A percentile compares a stretch with the other conserved stretches of the same genome.
Conservation (phyloP, 257 asterid species). For the Ophiorrhiza pumila region DNA sequence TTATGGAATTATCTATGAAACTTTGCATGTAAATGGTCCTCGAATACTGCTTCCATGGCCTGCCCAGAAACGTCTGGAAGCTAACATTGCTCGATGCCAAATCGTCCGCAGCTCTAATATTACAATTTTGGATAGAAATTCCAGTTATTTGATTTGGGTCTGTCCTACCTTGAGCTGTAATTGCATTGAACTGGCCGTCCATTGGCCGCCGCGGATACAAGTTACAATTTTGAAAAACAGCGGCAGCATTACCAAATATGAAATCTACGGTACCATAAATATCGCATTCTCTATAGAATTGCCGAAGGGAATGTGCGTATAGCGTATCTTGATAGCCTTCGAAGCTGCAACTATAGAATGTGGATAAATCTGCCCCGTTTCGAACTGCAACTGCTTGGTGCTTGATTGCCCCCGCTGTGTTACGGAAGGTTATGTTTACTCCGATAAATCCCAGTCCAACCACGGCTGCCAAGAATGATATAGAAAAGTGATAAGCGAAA, state of each 20-base stretch:
- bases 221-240: conserved; percentile 58
- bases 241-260: conserved; percentile 79
- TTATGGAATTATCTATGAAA: conserved; percentile 33
- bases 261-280: conserved; percentile 81
- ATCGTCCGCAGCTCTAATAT: conserved; percentile 46
- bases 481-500: neutral
- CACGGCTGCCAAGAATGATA: conserved; percentile 40
- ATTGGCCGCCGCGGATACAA: conserved; percentile 59
- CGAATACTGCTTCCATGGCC: conserved; percentile 81
- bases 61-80: conserved; percentile 50
- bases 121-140: conserved; percentile 57
- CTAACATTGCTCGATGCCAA: conserved; percentile 27
- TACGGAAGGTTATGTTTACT: conserved; percentile 51
- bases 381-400: conserved; percentile 84
- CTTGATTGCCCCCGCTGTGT: conserved; percentile 77
- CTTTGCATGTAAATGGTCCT: conserved; percentile 57
- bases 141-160: conserved; percentile 86
- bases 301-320: conserved; percentile 68
- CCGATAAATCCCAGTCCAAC: conserved; percentile 56
- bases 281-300: conserved; percentile 63
- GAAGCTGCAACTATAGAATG: conserved; percentile 76
- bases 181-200: conserved; percentile 52
- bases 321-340: conserved; percentile 79
- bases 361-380: conserved; percentile 64
- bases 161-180: conserved; percentile 75